These are phyloP conservation scores for Ramaria rubella DNA, from an alignment of 768 basidiomycete species.

Conservation along the genomic window DNA sequence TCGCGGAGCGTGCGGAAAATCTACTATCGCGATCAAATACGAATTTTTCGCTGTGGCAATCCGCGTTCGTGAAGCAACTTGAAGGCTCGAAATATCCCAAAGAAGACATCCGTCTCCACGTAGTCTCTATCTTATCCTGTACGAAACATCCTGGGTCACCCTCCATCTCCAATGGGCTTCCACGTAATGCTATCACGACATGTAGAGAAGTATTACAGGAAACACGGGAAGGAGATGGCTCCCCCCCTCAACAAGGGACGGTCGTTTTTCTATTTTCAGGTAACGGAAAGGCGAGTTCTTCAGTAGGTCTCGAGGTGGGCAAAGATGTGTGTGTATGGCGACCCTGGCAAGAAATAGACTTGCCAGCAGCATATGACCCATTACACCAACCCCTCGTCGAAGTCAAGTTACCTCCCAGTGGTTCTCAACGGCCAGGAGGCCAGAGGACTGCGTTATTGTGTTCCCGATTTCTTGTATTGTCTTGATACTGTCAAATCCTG, in stretches of 20 bases:
- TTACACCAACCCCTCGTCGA: no score
- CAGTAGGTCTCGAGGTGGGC: slow-evolving; percentile 35
- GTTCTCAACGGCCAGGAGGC: no score
- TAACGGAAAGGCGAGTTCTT: slow-evolving; percentile 18
- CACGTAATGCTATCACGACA: slow-evolving; percentile 30
- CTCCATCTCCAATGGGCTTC: slow-evolving; percentile 21
- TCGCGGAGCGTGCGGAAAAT: slow-evolving; percentile 45
- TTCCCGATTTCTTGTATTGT: no score
- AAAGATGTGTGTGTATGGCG: slow-evolving; percentile 34
- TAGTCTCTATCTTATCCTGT: slow-evolving; percentile 37
- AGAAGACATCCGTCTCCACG: slow-evolving; percentile 39
- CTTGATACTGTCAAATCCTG: no score
- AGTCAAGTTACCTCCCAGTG: no score
- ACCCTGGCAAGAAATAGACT: no score
- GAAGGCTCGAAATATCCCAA: slow-evolving; percentile 25
- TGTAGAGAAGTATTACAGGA: slow-evolving; percentile 16
- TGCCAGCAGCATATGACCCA: no score
- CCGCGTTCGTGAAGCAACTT: slow-evolving; percentile 37
- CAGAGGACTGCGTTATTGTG: no score
- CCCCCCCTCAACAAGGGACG: slow-evolving; percentile 29
- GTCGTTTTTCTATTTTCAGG: slow-evolving; percentile 31
- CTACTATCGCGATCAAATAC: slow-evolving; percentile 39
- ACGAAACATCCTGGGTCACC: slow-evolving; percentile 24
- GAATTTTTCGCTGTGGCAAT: slow-evolving; percentile 46
- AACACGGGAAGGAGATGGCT: slow-evolving; percentile 17